A percentile compares a stretch with the other conserved stretches of the same genome.
These are phyloP conservation scores for Sugiyamaella qingdaonensis DNA, from an alignment of 805 yeast species.

Conservation along the genomic window DNA sequence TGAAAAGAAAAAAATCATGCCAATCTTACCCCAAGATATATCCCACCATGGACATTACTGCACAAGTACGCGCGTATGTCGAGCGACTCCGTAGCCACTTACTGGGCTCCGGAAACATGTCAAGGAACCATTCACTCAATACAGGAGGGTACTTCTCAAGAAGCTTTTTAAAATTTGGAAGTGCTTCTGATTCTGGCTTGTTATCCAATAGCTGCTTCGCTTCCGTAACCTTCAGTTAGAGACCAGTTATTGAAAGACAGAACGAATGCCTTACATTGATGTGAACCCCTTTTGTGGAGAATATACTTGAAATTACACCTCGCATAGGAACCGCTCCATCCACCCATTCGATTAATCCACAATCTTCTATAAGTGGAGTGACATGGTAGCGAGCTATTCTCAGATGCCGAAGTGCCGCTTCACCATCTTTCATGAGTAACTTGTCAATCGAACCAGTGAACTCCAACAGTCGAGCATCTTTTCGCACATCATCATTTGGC, in stretches of 20 bases:
- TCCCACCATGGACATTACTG: slow-evolving; percentile 98
- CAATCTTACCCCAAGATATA: slow-evolving; percentile 62
- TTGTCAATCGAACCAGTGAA: slow-evolving; percentile 83
- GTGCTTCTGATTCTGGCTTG: slow-evolving; percentile 32
- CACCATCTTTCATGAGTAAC: slow-evolving; percentile 59
- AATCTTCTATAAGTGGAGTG: slow-evolving; percentile 75
- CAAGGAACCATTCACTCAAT: slow-evolving; percentile 81
- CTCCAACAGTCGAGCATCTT: slow-evolving; percentile 92
- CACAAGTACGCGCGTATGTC: slow-evolving; percentile 69
- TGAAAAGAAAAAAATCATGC: not conserved
- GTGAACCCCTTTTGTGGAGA: slow-evolving; percentile 39
- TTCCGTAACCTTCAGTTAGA: slow-evolving; percentile 27
- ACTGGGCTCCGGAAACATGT: slow-evolving; percentile 83
- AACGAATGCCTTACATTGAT: slow-evolving; percentile 22
- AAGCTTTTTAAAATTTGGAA: slow-evolving; percentile 36
- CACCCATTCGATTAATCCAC: slow-evolving; percentile 91
- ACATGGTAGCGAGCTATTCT: slow-evolving; percentile 81
- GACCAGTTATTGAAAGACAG: slow-evolving; percentile 22
- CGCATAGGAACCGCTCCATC: slow-evolving; percentile 69
- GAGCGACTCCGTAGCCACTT: slow-evolving; percentile 81
- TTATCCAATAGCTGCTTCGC: slow-evolving; percentile 29
- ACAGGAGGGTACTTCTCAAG: slow-evolving; percentile 42
- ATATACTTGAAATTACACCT: slow-evolving; percentile 48
- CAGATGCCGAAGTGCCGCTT: slow-evolving; percentile 67
- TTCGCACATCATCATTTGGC: slow-evolving; percentile 84